A percentile compares a stretch with the other conserved stretches of the same genome.
Evolutionary conservation across 805 yeast species (phyloP).

Genomic region (Candida sanyiensis): DNA sequence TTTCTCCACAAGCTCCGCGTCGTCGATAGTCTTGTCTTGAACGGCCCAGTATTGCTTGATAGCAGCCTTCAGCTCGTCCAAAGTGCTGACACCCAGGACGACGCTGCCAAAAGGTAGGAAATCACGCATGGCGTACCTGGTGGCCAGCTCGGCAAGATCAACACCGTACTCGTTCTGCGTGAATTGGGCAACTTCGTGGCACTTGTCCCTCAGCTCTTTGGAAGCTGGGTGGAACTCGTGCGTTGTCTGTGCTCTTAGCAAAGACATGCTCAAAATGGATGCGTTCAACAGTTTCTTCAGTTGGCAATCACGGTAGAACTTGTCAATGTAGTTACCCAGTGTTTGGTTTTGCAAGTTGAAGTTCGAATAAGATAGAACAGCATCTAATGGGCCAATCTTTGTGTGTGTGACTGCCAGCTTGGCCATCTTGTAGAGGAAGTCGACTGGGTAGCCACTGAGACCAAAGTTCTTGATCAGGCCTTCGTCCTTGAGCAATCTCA

Average conservation of each 20-base stretch:
- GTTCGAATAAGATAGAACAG: slow-evolving; percentile 72
- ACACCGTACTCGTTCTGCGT: slow-evolving; percentile 31
- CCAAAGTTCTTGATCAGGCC: slow-evolving; percentile 68
- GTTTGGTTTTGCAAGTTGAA: slow-evolving; percentile 73
- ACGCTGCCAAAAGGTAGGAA: slow-evolving; percentile 40
- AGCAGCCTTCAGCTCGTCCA: slow-evolving; percentile 61
- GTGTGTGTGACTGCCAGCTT: slow-evolving; percentile 27
- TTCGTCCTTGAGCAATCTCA: slow-evolving; percentile 52
- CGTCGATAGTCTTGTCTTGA: slow-evolving; percentile 25
- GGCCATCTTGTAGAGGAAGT: slow-evolving; percentile 53
- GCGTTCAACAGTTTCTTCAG: slow-evolving; percentile 66
- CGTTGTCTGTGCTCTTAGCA: slow-evolving; percentile 62
- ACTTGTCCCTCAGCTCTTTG: slow-evolving; percentile 41
- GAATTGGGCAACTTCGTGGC: slow-evolving; percentile 37
- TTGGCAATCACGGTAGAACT: slow-evolving; percentile 46
- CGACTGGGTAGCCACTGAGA: slow-evolving; percentile 82
- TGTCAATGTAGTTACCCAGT: slow-evolving; percentile 41
- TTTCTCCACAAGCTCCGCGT: slow-evolving; percentile 28
- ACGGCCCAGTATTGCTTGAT: slow-evolving; percentile 50
- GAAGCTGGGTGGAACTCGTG: slow-evolving; percentile 80
- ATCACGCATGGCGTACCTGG: slow-evolving; percentile 61
- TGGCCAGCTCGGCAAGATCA: slow-evolving; percentile 78
- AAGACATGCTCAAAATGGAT: slow-evolving; percentile 83
- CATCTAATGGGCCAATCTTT: slow-evolving; percentile 62
- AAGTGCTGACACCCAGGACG: slow-evolving; percentile 70